Conservation (phyloP, 2,329 filamentous ascomycete genomes). For the Penicillium sp. region DNA sequence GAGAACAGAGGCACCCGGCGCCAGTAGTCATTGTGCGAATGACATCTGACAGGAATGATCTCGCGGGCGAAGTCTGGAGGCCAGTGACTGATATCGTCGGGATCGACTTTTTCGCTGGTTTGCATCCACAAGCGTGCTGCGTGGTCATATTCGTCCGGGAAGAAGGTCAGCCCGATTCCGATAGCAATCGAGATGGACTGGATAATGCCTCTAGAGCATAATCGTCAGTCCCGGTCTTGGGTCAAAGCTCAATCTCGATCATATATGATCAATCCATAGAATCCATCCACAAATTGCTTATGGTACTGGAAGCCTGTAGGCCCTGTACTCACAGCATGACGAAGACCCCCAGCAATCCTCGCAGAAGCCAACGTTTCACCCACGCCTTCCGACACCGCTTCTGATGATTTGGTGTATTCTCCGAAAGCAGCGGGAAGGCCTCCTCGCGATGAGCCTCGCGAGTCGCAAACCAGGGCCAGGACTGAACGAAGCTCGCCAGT, state of each 20-base stretch:
- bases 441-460: conserved; percentile 2
- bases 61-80: conserved; percentile 54
- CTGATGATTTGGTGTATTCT: conserved; percentile 8
- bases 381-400: conserved; percentile 19
- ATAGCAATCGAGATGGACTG: conserved; percentile 43
- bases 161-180: conserved; percentile 43
- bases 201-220: conserved; percentile 38
- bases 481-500: conserved; percentile 13
- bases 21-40: conserved; percentile 64
- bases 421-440: conserved; percentile 13
- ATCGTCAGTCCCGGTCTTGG: background rate
- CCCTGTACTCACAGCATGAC: conserved; percentile 36
- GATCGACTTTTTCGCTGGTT: conserved; percentile 35
- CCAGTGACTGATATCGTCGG: conserved; percentile 42
- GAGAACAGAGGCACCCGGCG: conserved; percentile 56
- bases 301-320: conserved; percentile 8
- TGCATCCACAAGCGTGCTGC: conserved; percentile 44
- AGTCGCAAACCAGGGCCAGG: conserved; percentile 2
- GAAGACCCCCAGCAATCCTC: conserved; percentile 27
- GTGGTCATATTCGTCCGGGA: conserved; percentile 45
- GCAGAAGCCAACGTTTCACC: conserved; percentile 21
- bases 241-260: background rate
- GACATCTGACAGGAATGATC: conserved; percentile 53
- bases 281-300: background rate
- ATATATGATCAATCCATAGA: background rate